A percentile compares a stretch with the other conserved stretches of the same genome.
Evolutionary conservation across 345 rosid genomes (phyloP).

Genomic region (Corchorus capsularis): DNA sequence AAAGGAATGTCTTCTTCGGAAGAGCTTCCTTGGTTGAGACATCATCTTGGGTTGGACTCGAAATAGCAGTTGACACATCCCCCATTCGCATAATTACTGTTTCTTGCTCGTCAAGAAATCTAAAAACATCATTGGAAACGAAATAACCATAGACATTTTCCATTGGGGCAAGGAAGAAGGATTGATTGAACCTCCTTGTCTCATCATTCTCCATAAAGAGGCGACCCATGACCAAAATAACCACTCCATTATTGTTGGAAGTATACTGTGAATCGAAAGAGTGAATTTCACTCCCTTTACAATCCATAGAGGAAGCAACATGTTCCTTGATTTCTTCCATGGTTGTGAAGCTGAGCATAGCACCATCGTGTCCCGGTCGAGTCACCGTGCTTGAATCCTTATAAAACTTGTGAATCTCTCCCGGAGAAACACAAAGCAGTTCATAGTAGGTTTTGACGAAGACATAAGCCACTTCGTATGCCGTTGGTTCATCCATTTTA

Average conservation of each 20-base stretch:
- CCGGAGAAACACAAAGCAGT: background rate
- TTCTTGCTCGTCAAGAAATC: conserved; percentile 1
- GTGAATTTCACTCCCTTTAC: background rate
- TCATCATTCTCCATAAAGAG: background rate
- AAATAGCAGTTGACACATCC: no score
- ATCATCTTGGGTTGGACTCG: background rate
- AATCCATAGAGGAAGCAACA: background rate
- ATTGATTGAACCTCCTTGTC: background rate
- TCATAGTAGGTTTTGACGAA: background rate
- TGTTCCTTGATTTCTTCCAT: background rate
- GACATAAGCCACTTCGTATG: no score
- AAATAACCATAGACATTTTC: background rate
- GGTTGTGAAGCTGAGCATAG: background rate
- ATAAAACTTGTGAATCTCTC: conserved; percentile 3
- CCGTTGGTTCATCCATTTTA: no score
- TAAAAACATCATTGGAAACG: conserved; percentile 6
- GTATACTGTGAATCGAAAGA: background rate
- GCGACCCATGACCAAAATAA: background rate
- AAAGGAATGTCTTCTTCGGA: background rate
- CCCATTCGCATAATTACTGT: background rate
- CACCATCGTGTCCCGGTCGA: background rate
- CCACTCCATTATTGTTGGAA: background rate
- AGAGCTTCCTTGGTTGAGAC: background rate
- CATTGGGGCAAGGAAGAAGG: background rate
- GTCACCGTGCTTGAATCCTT: background rate